A percentile compares a stretch with the other conserved stretches of the same genome.
phyloP scores from a whole-genome alignment of 768 basidiomycete genomes.

The Trametes gibbosa region DNA sequence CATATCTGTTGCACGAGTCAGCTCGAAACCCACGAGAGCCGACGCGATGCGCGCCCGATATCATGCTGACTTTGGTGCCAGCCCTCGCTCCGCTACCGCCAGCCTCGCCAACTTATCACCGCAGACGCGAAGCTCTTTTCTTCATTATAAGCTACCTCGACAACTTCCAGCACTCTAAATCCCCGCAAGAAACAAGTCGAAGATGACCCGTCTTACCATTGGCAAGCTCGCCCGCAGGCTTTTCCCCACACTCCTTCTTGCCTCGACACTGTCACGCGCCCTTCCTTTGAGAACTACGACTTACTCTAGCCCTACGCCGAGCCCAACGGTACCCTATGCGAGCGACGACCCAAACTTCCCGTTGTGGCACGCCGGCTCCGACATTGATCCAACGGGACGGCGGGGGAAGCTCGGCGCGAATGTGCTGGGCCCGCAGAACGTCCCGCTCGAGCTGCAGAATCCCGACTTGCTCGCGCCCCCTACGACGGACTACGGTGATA shows the following conservation, averaged over 20 bases:
- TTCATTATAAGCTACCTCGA: no score
- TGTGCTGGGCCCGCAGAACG: slow-evolving; percentile 34
- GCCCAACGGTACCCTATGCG: slow-evolving; percentile 21
- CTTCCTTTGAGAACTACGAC: slow-evolving; percentile 7
- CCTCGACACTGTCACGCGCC: neutral
- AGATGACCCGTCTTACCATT: neutral
- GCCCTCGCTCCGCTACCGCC: no score
- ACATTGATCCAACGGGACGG: slow-evolving; percentile 36
- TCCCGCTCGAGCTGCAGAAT: slow-evolving; percentile 32
- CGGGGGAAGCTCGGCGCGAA: slow-evolving; percentile 25
- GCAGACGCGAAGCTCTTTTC: neutral
- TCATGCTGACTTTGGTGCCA: no score
- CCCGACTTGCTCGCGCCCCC: slow-evolving; percentile 33
- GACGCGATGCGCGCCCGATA: no score
- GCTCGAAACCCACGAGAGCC: no score
- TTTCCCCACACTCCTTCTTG: slow-evolving; percentile 2
- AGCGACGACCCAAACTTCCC: slow-evolving; percentile 24
- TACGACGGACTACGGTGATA: slow-evolving; percentile 32
- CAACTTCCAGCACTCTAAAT: neutral
- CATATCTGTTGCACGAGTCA: no score
- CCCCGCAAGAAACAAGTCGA: neutral
- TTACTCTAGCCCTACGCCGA: slow-evolving; percentile 30
- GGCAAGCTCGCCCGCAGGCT: neutral
- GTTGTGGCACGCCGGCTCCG: slow-evolving; percentile 14
- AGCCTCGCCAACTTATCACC: no score